Conservation (phyloP, 2,329 filamentous ascomycete species). For the Hymenoscyphus linearis region DNA sequence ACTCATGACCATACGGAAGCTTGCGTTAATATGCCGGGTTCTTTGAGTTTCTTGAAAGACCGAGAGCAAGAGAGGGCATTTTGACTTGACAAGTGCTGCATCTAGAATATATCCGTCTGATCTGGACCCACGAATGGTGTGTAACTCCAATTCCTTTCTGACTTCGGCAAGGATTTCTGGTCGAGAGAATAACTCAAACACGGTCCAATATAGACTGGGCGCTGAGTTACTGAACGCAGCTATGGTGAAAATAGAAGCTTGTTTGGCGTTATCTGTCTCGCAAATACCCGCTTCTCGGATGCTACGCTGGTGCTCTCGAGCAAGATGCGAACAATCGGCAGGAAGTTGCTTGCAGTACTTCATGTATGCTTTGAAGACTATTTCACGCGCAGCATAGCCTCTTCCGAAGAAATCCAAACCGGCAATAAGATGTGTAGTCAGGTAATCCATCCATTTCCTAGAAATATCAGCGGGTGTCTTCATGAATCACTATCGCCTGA, state of each 20-base stretch:
- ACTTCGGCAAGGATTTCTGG: too few relatives aligned
- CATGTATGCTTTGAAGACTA: background rate
- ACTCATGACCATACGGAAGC: background rate
- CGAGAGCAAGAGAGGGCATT: background rate
- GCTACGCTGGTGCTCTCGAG: too few relatives aligned
- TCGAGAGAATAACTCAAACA: background rate
- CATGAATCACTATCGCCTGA: too few relatives aligned
- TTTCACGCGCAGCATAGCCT: background rate
- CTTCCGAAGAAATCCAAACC: background rate
- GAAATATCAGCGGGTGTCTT: too few relatives aligned
- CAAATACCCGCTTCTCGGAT: background rate
- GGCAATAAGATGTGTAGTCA: too few relatives aligned
- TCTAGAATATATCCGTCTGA: background rate
- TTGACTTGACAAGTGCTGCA: background rate
- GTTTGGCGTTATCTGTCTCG: background rate
- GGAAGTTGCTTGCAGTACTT: background rate
- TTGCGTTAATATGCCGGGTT: background rate
- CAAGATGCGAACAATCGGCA: background rate
- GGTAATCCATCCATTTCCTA: too few relatives aligned
- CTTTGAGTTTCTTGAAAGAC: background rate
- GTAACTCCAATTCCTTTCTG: background rate
- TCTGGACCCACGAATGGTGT: too few relatives aligned
- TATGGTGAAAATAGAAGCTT: too few relatives aligned
- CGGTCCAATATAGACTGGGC: background rate
- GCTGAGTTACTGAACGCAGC: background rate